Conservation (phyloP, 495 filamentous ascomycete genomes). For the Aspergillus indologenus region DNA sequence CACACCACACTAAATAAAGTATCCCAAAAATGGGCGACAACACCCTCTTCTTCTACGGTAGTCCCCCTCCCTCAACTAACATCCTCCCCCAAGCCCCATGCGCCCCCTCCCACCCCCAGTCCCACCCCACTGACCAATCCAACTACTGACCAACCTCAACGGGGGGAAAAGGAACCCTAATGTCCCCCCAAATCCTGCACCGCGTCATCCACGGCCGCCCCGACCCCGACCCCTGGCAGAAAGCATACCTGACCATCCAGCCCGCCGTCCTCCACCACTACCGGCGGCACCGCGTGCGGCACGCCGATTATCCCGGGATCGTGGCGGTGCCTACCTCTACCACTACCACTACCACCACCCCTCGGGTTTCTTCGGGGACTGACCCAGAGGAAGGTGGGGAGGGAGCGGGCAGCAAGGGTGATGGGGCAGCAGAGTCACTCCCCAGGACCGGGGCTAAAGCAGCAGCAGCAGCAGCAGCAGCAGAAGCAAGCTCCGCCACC, state of each 20-base stretch:
- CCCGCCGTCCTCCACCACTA: slow-evolving; percentile 75
- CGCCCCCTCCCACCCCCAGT: not conserved
- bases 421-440: too few species aligned
- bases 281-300: slow-evolving; percentile 62
- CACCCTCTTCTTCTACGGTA: slow-evolving; percentile 59
- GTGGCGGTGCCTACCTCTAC: slow-evolving; percentile 30
- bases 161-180: slow-evolving; percentile 52
- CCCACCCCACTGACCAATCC: not conserved
- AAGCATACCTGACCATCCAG: slow-evolving; percentile 56
- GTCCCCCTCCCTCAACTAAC: too few species aligned
- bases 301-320: slow-evolving; percentile 85
- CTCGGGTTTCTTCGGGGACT: too few species aligned
- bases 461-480: not conserved
- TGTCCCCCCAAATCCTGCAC: slow-evolving; percentile 78
- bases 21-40: slow-evolving; percentile 37
- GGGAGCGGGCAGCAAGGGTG: too few species aligned
- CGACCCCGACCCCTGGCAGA: slow-evolving; percentile 48
- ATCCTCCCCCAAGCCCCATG: not conserved
- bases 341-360: too few species aligned
- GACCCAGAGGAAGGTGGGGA: too few species aligned
- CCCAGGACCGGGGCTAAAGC: not conserved
- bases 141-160: not conserved
- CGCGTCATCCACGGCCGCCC: slow-evolving; percentile 70
- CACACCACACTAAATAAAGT: not conserved
- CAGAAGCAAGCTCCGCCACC: slow-evolving; percentile 15